Base-by-base conservation (phyloP, 2,329 filamentous ascomycete genomes). In the Chalara sp. region DNA sequence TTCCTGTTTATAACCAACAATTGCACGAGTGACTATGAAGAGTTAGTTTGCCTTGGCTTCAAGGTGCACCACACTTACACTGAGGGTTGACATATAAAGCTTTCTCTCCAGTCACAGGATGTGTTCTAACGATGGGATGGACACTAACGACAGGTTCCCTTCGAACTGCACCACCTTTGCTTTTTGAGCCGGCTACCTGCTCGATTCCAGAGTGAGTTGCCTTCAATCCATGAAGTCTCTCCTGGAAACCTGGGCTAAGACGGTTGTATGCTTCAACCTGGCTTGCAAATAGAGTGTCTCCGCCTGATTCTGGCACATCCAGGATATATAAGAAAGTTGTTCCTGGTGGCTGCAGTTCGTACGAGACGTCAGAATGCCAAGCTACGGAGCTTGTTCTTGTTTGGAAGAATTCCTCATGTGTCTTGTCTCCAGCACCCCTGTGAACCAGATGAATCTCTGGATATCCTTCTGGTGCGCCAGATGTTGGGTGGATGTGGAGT, bases 321-420 rank as follows among this genome's bases (percentile, higher is more conserved):
- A 96, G 78, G 46, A 90, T 76, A 65, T 95, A 95, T 35, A 96
- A 70, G 69, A 96, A 95, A 0, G 91, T 95, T 0, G 89, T 96
- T 32, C 89, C 89, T 0, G 91, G 89, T 1, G 91, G 89, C 70
- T 96, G 90, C 58, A 80, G 73, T 72, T 96, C 91, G 65, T 95
- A 96, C 0, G 86, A 87, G 1, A 95, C 84, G 59, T 96, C 90
- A 0, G 84, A 87, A 70, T 96, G 90, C 89, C 89, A 96, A 6
- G 88, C 88, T 1, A 95, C 83, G 1, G 84, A 87, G 68, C 84
- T 92, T 4, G 87, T 91, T 28, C 86, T 79, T 44, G 80, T 79
- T 49, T 77, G 70, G 58, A 89, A 83, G 67, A 86, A 87, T 46
- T 78, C 73, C 21, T 78, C 70, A 21, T 74, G 77, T 2, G 74